Evolutionary conservation across 176 grass and related monocot genomes (phyloP).

Genomic region (Oryza glumipatula): DNA sequence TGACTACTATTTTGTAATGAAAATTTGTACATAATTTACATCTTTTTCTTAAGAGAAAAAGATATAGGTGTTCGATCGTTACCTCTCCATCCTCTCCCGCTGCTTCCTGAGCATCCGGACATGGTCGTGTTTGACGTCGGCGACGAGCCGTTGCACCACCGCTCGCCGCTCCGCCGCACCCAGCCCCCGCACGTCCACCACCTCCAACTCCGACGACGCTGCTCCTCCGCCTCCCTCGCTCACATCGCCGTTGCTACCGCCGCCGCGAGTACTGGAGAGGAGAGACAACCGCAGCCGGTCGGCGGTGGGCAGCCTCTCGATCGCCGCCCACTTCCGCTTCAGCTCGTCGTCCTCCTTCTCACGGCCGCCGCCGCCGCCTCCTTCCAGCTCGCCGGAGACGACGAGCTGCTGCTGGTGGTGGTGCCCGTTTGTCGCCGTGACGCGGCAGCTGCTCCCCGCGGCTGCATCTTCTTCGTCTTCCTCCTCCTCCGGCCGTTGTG

Average conservation of each 20-base stretch:
- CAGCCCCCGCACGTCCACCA: constrained; percentile 58
- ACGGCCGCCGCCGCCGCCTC: too few relatives aligned
- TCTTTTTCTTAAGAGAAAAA: too few relatives aligned
- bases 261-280: background rate
- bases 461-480: too few relatives aligned
- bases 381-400: too few relatives aligned
- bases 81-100: constrained; percentile 63
- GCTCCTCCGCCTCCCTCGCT: too few relatives aligned
- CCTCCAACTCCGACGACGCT: background rate
- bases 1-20: too few relatives aligned
- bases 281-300: constrained; percentile 53
- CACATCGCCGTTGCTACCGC: background rate
- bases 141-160: constrained; percentile 66
- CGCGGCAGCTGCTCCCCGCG: too few relatives aligned
- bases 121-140: constrained; percentile 62
- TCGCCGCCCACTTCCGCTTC: constrained; percentile 65
- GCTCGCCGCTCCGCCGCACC: constrained; percentile 47
- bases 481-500: too few relatives aligned
- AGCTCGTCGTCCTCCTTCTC: constrained; percentile 34
- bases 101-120: constrained; percentile 68
- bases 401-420: too few relatives aligned
- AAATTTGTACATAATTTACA: too few relatives aligned
- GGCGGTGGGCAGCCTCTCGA: constrained; percentile 63
- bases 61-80: background rate
- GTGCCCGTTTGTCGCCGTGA: too few relatives aligned